A percentile compares a stretch with the other conserved stretches of the same genome.
Conservation (phyloP, 345 rosid species). For the Leavenworthia alabamica region DNA sequence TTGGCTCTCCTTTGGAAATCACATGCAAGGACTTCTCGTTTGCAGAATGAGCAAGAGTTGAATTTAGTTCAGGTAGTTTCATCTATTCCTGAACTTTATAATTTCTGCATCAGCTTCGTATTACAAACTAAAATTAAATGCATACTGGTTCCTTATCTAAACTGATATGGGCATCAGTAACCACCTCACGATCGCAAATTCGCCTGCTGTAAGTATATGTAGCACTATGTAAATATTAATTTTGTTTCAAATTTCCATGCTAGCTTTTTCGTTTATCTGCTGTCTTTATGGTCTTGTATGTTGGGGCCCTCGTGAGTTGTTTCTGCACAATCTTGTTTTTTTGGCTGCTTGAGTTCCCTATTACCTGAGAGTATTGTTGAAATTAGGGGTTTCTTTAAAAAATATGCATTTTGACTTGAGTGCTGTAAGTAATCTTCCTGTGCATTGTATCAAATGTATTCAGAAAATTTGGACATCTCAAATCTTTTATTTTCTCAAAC, state of each 20-base stretch:
- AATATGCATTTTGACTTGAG: neutral
- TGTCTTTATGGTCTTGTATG: slow-evolving; percentile 6
- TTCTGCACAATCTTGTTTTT: slow-evolving; percentile 2
- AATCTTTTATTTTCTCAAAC: slow-evolving; percentile 10
- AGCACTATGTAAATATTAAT: neutral
- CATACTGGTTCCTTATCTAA: slow-evolving; percentile 8
- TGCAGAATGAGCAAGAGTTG: slow-evolving; percentile 85
- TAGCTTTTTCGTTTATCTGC: neutral
- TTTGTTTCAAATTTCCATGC: neutral
- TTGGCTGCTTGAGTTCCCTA: neutral
- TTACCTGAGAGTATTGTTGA: slow-evolving; percentile 2
- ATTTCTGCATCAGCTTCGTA: slow-evolving; percentile 5
- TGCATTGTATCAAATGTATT: neutral
- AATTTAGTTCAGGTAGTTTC: slow-evolving; percentile 78
- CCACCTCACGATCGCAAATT: neutral
- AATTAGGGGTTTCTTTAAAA: neutral
- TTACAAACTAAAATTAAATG: slow-evolving; percentile 6
- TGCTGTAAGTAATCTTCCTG: neutral
- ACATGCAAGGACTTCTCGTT: slow-evolving; percentile 73
- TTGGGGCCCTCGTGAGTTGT: slow-evolving; percentile 4
- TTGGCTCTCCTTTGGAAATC: slow-evolving; percentile 86
- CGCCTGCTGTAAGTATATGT: neutral
- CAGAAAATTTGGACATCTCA: slow-evolving; percentile 7
- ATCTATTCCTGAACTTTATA: slow-evolving; percentile 1
- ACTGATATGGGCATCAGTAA: slow-evolving; percentile 4